Conservation (phyloP, 2,329 filamentous ascomycete genomes). For the Fusarium stilboides region DNA sequence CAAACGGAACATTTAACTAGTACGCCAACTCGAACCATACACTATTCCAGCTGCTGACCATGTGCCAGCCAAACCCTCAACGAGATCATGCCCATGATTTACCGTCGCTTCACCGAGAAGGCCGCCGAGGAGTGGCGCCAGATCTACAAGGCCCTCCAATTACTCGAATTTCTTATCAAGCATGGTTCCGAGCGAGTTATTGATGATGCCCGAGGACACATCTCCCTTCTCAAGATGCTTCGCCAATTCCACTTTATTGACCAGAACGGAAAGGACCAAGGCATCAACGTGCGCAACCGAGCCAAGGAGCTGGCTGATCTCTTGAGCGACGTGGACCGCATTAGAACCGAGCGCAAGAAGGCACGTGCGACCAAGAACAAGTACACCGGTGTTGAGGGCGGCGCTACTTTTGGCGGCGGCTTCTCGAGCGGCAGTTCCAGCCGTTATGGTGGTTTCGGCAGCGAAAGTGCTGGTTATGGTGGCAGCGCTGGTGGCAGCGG, state of each 20-base stretch:
- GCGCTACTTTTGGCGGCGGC: conserved; percentile 72
- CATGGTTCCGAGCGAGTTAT: conserved; percentile 98
- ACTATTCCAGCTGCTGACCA: conserved; percentile 37
- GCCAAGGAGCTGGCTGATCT: conserved; percentile 96
- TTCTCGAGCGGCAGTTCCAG: conserved; percentile 65
- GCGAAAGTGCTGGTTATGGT: conserved; percentile 82
- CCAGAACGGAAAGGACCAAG: conserved; percentile 96
- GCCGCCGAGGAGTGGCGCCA: conserved; percentile 98
- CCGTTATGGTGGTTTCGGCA: conserved; percentile 93
- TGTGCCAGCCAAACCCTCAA: conserved; percentile 87
- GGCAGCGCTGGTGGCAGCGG: conserved; percentile 34
- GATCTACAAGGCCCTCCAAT: conserved; percentile 98
- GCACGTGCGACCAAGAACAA: conserved; percentile 91
- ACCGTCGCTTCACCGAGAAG: conserved; percentile 99
- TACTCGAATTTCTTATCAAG: conserved; percentile 97
- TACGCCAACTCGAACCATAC: conserved; percentile 64
- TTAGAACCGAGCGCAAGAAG: conserved; percentile 89
- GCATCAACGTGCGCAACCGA: conserved; percentile 95
- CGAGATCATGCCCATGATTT: conserved; percentile 99
- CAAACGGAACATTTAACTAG: conserved; percentile 98
- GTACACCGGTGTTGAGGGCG: conserved; percentile 94
- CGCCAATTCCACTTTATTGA: conserved; percentile 98
- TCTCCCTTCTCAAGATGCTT: conserved; percentile 97
- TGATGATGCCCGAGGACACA: conserved; percentile 94
- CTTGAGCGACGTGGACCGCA: conserved; percentile 91